Base-by-base conservation (phyloP, 495 filamentous ascomycete genomes). In the Xeromyces bisporus region DNA sequence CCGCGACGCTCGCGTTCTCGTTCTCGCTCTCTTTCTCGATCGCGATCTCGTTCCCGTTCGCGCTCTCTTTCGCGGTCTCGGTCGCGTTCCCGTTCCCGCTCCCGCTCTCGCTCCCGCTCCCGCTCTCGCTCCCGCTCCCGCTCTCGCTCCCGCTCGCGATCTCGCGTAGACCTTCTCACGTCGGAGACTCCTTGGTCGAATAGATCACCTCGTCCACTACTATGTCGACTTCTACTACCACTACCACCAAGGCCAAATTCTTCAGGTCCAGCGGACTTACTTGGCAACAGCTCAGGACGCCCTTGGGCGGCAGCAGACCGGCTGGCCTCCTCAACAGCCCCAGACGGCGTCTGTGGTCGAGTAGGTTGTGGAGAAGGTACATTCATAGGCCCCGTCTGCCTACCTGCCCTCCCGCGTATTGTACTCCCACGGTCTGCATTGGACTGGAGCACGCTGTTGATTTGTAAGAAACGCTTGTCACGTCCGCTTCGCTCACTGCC, bases 371-470 rank as follows among this genome's bases (percentile, higher is more conserved):
- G 51, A 15, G 53, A 54, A 7, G 47, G 37, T 8, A 29, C 39
- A 21, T 51, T 48, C 30, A 43, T 31, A 3, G 21, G 34, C 31
- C 32, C 38, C 9, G 50, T 34, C 37, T 56, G 55, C 32, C 60
- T 47, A 13, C 40, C 48, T 18, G 46, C 46, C 30, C 58, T 41
- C 10, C 57, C 58, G 10, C 60, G 57, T 26, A 56, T 53, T 15
- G 49, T 30, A 3, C 51, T 41, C 23, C 38, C 34, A 23, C 55
- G 53, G 6, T 62, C 58, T 29, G 39, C 32, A 20, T 50, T 38
- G 11, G 48, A 38, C 28, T 62, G 55, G 16, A 65, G 56, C 50
- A 60, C 50, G 18, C 44, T 57, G 37, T 59, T 63, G 27, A 65
- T 46, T 0, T 46, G 51, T 0, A 54, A 51, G 32, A 65, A 61